Conservation (phyloP, 2,329 filamentous ascomycete genomes). For the Coniosporium tulheliwenetii region DNA sequence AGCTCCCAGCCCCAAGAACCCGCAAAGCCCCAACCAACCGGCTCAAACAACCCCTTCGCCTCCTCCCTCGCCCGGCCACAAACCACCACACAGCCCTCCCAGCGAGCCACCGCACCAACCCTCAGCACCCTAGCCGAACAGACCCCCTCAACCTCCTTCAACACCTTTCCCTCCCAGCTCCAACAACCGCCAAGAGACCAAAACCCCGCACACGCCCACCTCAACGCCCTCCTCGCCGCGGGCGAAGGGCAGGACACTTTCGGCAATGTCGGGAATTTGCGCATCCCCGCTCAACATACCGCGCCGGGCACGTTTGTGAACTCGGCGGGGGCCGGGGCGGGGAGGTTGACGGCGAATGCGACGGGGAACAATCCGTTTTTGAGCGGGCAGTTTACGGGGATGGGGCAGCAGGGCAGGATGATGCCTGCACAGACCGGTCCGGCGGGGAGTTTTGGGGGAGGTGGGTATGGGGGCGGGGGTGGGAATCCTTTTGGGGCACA, state of each 20-base stretch:
- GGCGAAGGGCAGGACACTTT: constrained; percentile 96
- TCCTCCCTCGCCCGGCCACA: constrained; percentile 46
- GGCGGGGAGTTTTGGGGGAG: constrained; percentile 27
- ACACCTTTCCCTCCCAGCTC: constrained; percentile 29
- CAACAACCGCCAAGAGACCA: constrained; percentile 16
- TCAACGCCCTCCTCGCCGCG: constrained; percentile 72
- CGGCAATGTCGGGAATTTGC: constrained; percentile 89
- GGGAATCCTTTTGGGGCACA: constrained; percentile 41
- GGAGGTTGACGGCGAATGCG: constrained; percentile 48
- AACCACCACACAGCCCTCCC: constrained; percentile 32
- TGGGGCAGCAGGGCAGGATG: constrained; percentile 24
- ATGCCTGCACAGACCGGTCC: constrained; percentile 36
- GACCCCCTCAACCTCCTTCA: constrained; percentile 20
- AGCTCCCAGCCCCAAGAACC: constrained; percentile 40
- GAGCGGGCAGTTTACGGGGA: constrained; percentile 48
- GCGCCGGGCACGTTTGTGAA: constrained; percentile 95
- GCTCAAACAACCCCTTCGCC: constrained; percentile 96
- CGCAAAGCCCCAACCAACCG: constrained; percentile 71
- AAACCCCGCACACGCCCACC: constrained; percentile 50
- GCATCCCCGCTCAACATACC: constrained; percentile 92
- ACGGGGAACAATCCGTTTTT: constrained; percentile 86
- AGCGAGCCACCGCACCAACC: constrained; percentile 44
- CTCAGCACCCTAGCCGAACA: constrained; percentile 71
- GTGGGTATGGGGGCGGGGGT: too few species aligned
- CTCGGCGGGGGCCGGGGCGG: constrained; percentile 70